Percentiles rank a stretch among this genome's conserved stretches.
phyloP scores from a whole-genome alignment of 1,139 yeast genomes.

The Scheffersomyces titani region DNA sequence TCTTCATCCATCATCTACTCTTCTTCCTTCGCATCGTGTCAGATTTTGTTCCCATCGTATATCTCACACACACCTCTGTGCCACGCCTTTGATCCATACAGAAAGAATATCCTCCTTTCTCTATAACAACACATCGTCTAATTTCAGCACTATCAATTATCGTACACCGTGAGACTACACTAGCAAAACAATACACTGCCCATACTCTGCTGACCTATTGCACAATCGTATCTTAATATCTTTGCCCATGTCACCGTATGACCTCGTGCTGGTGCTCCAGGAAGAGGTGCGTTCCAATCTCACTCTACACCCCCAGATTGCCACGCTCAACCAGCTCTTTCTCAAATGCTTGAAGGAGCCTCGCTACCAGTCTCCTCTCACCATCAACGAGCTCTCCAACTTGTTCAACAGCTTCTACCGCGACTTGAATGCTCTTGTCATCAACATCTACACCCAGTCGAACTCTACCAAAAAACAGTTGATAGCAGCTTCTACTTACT shows the following conservation, averaged over 20 bases:
- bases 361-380: constrained; percentile 43
- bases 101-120: background rate
- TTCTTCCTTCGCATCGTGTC: background rate
- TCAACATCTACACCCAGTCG: constrained; percentile 39
- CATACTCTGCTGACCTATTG: background rate
- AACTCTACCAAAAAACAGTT: constrained; percentile 42
- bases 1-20: background rate
- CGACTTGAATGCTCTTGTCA: constrained; percentile 38
- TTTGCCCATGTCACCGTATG: background rate
- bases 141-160: background rate
- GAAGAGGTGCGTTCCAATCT: constrained; percentile 11
- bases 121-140: too few species aligned
- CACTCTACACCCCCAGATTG: constrained; percentile 23
- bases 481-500: constrained; percentile 30
- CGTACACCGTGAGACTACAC: background rate
- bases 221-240: background rate
- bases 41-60: background rate
- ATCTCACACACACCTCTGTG: background rate
- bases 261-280: constrained; percentile 6
- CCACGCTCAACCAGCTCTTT: constrained; percentile 29
- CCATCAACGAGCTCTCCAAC: constrained; percentile 33
- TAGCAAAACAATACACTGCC: background rate
- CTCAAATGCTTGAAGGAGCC: constrained; percentile 45
- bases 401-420: constrained; percentile 38
- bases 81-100: background rate